phyloP scores from a whole-genome alignment of 2,329 filamentous ascomycete species.

The Penicillium griseofulvum region DNA sequence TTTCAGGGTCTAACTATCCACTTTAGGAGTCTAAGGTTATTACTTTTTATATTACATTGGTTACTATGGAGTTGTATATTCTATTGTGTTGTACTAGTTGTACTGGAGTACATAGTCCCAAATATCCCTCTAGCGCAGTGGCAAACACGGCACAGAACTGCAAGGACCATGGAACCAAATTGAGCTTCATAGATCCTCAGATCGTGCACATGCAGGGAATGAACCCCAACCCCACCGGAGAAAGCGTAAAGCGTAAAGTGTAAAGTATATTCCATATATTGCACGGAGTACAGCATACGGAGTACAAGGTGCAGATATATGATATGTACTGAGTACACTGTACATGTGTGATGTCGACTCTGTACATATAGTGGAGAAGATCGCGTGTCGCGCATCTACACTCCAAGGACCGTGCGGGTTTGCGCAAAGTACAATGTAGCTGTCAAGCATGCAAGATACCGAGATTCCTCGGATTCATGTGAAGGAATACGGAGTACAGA shows the following conservation, averaged over 20 bases:
- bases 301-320: not conserved
- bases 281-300: too few relatives aligned
- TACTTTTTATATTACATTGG: not conserved
- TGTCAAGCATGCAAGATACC: slow-evolving; percentile 25
- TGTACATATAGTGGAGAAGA: not conserved
- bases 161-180: slow-evolving; percentile 10
- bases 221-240: slow-evolving; percentile 6
- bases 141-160: slow-evolving; percentile 13
- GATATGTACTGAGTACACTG: not conserved
- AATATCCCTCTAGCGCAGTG: slow-evolving; percentile 1
- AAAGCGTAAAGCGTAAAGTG: not conserved
- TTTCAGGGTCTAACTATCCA: slow-evolving; percentile 19
- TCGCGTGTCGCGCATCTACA: not conserved
- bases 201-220: slow-evolving; percentile 20
- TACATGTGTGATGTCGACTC: not conserved
- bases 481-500: slow-evolving; percentile 3
- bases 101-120: too few relatives aligned
- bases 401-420: not conserved
- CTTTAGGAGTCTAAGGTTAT: not conserved
- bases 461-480: slow-evolving; percentile 18
- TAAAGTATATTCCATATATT: too few relatives aligned
- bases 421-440: slow-evolving; percentile 6
- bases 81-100: too few relatives aligned
- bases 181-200: slow-evolving; percentile 9
- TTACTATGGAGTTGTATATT: not conserved